Percentiles rank a stretch among this genome's conserved stretches.
phyloP scores from a whole-genome alignment of 805 yeast genomes.

The Hanseniaspora vineae region DNA sequence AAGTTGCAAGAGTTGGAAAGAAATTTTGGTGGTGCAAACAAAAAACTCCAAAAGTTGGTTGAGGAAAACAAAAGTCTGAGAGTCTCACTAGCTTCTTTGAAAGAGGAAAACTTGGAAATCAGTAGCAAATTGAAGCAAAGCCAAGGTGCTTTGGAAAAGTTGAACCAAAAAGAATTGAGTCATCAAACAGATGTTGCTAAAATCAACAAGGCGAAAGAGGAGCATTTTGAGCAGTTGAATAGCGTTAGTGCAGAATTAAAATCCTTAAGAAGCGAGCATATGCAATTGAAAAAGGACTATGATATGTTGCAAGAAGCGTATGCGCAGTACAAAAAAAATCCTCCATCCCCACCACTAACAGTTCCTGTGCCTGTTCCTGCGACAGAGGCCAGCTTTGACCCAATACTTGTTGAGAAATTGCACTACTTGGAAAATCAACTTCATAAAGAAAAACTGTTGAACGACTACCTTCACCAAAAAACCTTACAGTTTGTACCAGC shows the following conservation, averaged over 20 bases:
- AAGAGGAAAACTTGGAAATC: constrained; percentile 25
- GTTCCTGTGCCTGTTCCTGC: not conserved
- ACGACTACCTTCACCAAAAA: constrained; percentile 18
- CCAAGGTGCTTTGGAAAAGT: not conserved
- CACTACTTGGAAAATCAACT: constrained; percentile 25
- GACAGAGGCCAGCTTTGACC: constrained; percentile 20
- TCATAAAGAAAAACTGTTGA: constrained; percentile 20
- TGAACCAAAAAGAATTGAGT: constrained; percentile 12
- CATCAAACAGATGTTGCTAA: constrained; percentile 17
- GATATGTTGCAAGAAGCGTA: constrained; percentile 3
- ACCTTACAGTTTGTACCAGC: constrained; percentile 19
- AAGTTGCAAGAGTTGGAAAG: constrained; percentile 24
- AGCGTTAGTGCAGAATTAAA: constrained; percentile 17
- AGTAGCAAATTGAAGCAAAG: not conserved
- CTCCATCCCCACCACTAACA: not conserved
- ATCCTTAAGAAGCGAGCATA: constrained; percentile 31
- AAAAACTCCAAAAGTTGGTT: constrained; percentile 25
- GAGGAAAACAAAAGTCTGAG: constrained; percentile 34
- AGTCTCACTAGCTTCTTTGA: constrained; percentile 26
- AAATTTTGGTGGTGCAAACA: constrained; percentile 24
- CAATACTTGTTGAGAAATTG: constrained; percentile 32
- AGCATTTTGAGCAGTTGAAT: constrained; percentile 18
- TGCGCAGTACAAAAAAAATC: not conserved
- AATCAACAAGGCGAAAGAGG: constrained; percentile 22
- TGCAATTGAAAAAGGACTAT: constrained; percentile 26